Evolutionary conservation across 495 filamentous ascomycete genomes (phyloP).

Genomic region (Xylaria longipes): DNA sequence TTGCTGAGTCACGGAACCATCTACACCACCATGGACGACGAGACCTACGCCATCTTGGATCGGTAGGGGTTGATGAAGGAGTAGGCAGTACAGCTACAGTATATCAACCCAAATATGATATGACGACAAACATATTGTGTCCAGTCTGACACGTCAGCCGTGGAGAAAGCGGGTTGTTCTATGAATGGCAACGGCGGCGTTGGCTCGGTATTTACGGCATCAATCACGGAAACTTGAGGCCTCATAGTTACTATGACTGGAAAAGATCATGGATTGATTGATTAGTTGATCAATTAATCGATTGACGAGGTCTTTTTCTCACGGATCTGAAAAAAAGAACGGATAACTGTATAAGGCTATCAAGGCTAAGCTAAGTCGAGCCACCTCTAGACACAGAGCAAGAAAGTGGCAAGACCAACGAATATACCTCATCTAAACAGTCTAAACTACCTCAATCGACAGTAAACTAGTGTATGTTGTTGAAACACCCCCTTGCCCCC

Average conservation of each 20-base stretch:
- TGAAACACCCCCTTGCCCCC: constrained; percentile 14
- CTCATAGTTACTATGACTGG: constrained; percentile 20
- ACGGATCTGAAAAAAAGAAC: constrained; percentile 8
- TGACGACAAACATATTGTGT: not conserved
- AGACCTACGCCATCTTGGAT: constrained; percentile 78
- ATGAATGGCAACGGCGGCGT: constrained; percentile 13
- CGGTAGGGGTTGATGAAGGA: constrained; percentile 21
- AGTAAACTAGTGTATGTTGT: constrained; percentile 10
- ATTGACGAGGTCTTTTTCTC: not conserved
- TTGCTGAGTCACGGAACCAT: constrained; percentile 73
- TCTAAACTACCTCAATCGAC: not conserved
- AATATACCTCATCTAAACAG: constrained; percentile 8
- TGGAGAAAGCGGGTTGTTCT: not conserved
- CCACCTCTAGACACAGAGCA: not conserved
- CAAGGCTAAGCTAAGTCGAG: constrained; percentile 23
- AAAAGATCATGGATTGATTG: constrained; percentile 21
- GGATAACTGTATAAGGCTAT: constrained; percentile 18
- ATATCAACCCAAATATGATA: not conserved
- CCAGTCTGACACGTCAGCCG: not conserved
- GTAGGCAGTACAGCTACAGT: not conserved
- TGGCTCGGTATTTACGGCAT: constrained; percentile 22
- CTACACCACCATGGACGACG: constrained; percentile 91
- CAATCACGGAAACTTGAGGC: constrained; percentile 5
- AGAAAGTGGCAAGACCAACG: constrained; percentile 5
- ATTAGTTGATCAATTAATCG: not conserved